Evolutionary conservation across 805 yeast species (phyloP), one percentile per base, ranked within the genome.

Genomic region (Pichia eremophila): DNA sequence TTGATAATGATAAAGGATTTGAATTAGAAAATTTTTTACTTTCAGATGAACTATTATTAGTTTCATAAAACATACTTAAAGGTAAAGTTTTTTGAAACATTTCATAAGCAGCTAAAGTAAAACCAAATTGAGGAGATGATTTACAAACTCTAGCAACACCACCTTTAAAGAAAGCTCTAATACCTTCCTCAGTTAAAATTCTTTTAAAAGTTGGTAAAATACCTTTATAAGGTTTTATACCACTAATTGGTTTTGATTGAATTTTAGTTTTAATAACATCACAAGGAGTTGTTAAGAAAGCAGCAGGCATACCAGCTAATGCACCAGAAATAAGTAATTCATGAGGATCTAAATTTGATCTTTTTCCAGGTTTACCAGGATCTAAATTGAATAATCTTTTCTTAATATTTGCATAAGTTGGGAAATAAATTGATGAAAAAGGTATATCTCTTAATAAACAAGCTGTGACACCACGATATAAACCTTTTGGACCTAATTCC

Each of bases 51-150:
- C 35, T 38, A 18, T 12, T 10, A 9, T 45, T 44, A 2, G 41
- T 31, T n/a, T 52, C 51, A 47, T 64, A 65, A 48, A 65, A 56
- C 41, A 57, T 52, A 66, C 71, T 80, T 54, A 84, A 75, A 42
- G 96, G 96, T 67, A 88, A 71, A 58, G 82, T 59, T 43, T 74
- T 77, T 64, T 91, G 95, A 66, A 91, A 81, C 34, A 93, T 66
- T 67, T 91, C 99, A 68, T 93, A 91, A 27, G 96, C 90, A n/a
- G 98, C 98, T 59, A 91, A 75, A 7, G 99, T 91, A 69, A 90
- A 90, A 47, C 98, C 99, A 65, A 91, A 91, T 67, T 91, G 99
- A 8, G 99, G 99, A 1, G 97, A 89, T 6, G 97, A 90, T 68
- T 98, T 78, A 60, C 89, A 72, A 38, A 91, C 89, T 66, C 99